Percentiles rank a stretch among this genome's conserved stretches.
Evolutionary conservation across 2,329 filamentous ascomycete genomes (phyloP).

Genomic region (Colletotrichum sp.): DNA sequence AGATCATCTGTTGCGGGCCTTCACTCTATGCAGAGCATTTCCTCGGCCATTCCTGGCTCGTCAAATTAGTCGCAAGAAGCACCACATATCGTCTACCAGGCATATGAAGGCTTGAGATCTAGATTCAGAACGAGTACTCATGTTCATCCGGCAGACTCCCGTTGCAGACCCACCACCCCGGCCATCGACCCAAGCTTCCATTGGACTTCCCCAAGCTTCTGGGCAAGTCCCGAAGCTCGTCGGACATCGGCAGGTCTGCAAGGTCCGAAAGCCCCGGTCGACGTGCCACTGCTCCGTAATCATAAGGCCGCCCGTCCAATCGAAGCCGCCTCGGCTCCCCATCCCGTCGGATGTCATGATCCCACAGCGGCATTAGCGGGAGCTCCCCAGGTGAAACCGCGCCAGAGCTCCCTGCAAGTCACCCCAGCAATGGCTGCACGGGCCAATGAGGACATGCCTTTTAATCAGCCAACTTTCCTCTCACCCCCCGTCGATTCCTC

Average conservation of each 20-base stretch:
- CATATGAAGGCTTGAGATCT: accelerated
- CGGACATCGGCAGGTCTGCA: not conserved
- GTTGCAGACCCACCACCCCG: not conserved
- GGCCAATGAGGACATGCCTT: constrained; percentile 11
- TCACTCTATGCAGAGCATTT: accelerated
- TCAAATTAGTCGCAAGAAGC: accelerated
- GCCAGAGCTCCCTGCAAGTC: constrained; percentile 15
- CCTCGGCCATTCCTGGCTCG: not conserved
- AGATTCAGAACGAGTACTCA: accelerated
- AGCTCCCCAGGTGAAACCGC: constrained; percentile 14
- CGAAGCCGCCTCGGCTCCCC: not conserved
- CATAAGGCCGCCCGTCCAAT: not conserved
- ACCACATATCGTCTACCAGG: accelerated
- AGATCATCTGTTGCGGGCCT: not conserved
- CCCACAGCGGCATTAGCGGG: constrained; percentile 17
- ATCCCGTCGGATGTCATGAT: constrained; percentile 12
- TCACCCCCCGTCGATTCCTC: not conserved
- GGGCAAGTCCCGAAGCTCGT: not conserved
- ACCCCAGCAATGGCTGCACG: not conserved
- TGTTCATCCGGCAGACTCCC: not conserved
- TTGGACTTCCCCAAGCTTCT: not conserved
- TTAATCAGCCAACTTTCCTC: constrained; percentile 11
- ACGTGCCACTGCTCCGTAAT: not conserved
- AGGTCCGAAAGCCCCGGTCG: not conserved
- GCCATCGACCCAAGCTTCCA: not conserved